These are phyloP conservation scores for Wallacemonas rigidus DNA, from an alignment of 208 protist species.

Conservation along the genomic window DNA sequence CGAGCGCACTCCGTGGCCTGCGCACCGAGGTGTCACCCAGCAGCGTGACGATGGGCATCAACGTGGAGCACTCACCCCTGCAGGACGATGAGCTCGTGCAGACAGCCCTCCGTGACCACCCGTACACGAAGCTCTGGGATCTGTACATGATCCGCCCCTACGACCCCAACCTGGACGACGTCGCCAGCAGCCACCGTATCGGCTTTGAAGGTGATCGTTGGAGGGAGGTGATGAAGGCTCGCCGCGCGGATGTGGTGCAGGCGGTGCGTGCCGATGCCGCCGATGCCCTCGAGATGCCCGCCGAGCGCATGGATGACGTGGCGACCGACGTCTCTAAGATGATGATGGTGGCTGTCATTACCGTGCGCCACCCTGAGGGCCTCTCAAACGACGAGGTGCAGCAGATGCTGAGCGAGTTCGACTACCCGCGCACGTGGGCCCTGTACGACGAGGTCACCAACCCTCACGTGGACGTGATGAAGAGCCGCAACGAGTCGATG, in stretches of 20 bases:
- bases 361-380: constrained; percentile 26
- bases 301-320: constrained; percentile 31
- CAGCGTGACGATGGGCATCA: constrained; percentile 30
- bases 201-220: constrained; percentile 53
- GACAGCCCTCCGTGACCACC: constrained; percentile 19
- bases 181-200: constrained; percentile 32
- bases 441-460: constrained; percentile 29
- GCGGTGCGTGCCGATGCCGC: constrained; percentile 45
- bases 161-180: constrained; percentile 3
- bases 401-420: constrained; percentile 24
- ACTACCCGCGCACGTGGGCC: constrained; percentile 30
- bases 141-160: constrained; percentile 22
- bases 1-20: constrained; percentile 28
- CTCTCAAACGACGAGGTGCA: constrained; percentile 18
- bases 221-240: constrained; percentile 29
- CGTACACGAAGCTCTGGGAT: constrained; percentile 20
- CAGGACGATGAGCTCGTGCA: constrained; percentile 24
- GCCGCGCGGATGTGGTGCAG: constrained; percentile 22
- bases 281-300: constrained; percentile 21
- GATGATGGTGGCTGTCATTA: constrained; percentile 32
- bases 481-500: constrained; percentile 15
- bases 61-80: constrained; percentile 36
- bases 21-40: constrained; percentile 27
- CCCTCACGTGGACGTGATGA: constrained; percentile 23
- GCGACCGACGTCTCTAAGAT: constrained; percentile 28